These are phyloP conservation scores for Parsonsia alboflavescens DNA, from an alignment of 257 asterid species.

Conservation along the genomic window DNA sequence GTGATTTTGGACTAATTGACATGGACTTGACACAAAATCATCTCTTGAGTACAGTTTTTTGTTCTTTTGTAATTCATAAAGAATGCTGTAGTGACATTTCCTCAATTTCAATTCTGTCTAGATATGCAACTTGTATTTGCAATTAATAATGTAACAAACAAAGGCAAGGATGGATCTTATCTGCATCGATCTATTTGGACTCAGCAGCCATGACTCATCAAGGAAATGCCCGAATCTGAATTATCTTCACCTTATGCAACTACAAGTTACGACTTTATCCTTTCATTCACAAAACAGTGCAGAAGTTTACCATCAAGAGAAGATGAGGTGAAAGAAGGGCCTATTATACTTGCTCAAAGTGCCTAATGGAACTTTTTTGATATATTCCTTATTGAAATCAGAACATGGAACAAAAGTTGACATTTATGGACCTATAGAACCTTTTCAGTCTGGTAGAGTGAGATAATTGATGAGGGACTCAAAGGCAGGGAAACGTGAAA, in stretches of 20 bases:
- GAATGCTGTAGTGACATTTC: neutral
- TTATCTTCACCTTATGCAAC: neutral
- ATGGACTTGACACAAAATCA: neutral
- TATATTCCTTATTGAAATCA: neutral
- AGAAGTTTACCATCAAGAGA: neutral
- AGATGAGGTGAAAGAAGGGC: neutral
- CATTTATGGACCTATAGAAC: neutral
- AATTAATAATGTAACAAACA: neutral
- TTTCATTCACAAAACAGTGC: neutral
- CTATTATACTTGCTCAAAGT: neutral
- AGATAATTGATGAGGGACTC: slow-evolving; percentile 59
- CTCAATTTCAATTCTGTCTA: neutral
- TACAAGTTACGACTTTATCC: too few species aligned
- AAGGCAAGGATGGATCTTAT: neutral
- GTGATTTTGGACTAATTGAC: neutral
- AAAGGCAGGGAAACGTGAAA: slow-evolving; percentile 51
- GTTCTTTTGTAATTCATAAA: neutral
- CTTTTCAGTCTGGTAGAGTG: slow-evolving; percentile 37
- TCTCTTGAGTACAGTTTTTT: neutral
- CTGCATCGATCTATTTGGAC: neutral
- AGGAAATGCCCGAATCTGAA: neutral
- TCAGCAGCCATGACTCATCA: neutral
- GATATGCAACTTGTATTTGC: neutral
- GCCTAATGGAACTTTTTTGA: neutral
- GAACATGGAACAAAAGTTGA: neutral